A percentile compares a stretch with the other conserved stretches of the same genome.
Conservation (phyloP, 345 rosid genomes). For the Gossypium turneri region DNA sequence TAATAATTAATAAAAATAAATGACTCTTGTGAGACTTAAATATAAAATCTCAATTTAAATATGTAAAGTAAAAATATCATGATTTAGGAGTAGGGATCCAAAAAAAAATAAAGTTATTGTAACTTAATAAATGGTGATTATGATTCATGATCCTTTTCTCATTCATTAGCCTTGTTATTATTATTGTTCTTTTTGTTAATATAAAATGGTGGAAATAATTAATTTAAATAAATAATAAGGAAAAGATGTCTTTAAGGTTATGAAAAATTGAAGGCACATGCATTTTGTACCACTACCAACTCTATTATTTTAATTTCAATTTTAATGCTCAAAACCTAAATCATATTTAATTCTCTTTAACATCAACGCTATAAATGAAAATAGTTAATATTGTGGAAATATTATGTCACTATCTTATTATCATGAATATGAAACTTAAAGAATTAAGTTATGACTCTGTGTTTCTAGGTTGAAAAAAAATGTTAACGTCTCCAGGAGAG, state of each 20-base stretch:
- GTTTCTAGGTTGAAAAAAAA: no score
- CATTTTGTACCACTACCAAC: background rate
- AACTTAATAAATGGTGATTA: background rate
- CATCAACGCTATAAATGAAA: background rate
- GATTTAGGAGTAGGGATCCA: no score
- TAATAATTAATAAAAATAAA: no score
- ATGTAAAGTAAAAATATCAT: no score
- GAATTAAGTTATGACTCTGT: no score
- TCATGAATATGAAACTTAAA: no score
- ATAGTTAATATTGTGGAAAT: background rate
- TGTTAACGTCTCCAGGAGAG: no score
- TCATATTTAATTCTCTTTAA: background rate
- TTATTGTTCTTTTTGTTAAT: background rate
- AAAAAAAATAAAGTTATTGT: background rate
- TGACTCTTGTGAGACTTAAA: no score
- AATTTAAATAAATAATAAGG: background rate
- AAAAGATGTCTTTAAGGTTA: background rate
- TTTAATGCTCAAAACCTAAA: background rate
- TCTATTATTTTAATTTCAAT: background rate
- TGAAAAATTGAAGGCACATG: background rate
- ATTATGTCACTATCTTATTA: background rate
- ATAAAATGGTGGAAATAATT: background rate
- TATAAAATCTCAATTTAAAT: no score
- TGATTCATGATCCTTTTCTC: background rate
- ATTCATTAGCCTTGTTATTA: background rate